phyloP scores from a whole-genome alignment of 306 rosid genomes.

The Fragaria ananassa region DNA sequence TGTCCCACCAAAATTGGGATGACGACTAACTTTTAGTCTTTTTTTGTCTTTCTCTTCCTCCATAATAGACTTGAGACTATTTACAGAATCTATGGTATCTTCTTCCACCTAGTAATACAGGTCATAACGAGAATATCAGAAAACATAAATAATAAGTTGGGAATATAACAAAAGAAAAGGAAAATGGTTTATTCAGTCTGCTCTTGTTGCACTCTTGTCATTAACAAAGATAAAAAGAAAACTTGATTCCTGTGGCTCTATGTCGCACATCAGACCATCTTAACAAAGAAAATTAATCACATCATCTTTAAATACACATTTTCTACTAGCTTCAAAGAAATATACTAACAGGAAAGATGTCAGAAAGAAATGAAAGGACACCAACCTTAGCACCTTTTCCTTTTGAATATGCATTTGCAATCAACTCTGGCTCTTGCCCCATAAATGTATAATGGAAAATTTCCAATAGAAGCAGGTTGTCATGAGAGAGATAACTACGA shows the following conservation, averaged over 20 bases:
- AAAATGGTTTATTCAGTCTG: neutral
- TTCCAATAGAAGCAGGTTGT: conserved; percentile 86
- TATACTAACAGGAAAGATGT: conserved; percentile 3
- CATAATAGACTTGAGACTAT: conserved; percentile 69
- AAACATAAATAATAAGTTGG: neutral
- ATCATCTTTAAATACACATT: conserved; percentile 3
- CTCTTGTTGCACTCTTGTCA: neutral
- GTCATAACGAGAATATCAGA: conserved; percentile 14
- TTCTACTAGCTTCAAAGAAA: conserved; percentile 17
- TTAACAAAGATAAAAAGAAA: neutral
- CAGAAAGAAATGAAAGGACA: conserved; percentile 20
- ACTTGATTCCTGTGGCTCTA: conserved; percentile 1
- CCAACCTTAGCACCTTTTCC: conserved; percentile 54
- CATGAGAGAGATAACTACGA: conserved; percentile 63
- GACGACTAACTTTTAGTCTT: conserved; percentile 48
- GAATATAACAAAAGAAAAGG: neutral
- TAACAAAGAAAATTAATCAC: neutral
- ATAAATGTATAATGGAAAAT: conserved; percentile 66
- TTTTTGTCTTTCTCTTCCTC: conserved; percentile 74
- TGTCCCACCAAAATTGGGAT: conserved; percentile 83
- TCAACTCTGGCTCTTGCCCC: conserved; percentile 89
- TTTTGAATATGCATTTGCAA: conserved; percentile 45
- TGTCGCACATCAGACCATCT: neutral
- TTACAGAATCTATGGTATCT: conserved; percentile 46
- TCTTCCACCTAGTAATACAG: conserved; percentile 44